Base-by-base conservation (phyloP, 2,329 filamentous ascomycete genomes). In the Aspergillus felis region DNA sequence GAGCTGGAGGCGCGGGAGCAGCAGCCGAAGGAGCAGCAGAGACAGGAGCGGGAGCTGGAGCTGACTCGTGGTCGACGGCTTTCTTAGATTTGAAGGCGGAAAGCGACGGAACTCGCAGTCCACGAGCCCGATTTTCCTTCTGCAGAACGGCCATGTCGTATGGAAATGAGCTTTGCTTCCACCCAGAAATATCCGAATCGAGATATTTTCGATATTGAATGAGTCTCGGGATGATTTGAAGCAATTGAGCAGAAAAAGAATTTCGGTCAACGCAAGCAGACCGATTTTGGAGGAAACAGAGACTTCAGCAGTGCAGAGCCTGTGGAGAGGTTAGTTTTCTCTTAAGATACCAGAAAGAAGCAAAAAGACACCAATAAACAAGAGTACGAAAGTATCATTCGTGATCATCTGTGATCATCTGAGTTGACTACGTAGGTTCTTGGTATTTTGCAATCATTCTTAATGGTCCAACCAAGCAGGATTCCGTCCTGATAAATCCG, bases 61-160 rank as follows among this genome's bases (percentile, higher is more conserved):
- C 12, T 46, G 44, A 12, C 10, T 47, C 44, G 44, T 24, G 17
- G 67, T 59, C 5, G 61, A 61, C 44, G 63, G 61, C 52, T 70
- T 69, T 71, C 68, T 47, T 58, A 63, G 49, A 64, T 60, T 71
- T 73, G 51, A 70, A 65, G 14, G 67, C 66, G 46, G 70, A 67
- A 7, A 72, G 63, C 17, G 71, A 72, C 0, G 71, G 71, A 17
- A 73, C 64, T 47, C 71, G 68, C 54, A 73, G 62, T 49, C 71
- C 71, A 6, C 67, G 66, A 14, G 70, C 65, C 52, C 70, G 68
- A 49, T 71, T 71, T 27, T 72, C 71, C n/a, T 70, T 68, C 46
- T 73, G 70, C 53, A 71, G 66, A 48, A 71, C 67, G 9, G 69
- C 69, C 71, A 73, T 73, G 4, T 46, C 61, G 22, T 53, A 53